Evolutionary conservation across 257 asterid species (phyloP).

Genomic region (Asclepias syriaca): DNA sequence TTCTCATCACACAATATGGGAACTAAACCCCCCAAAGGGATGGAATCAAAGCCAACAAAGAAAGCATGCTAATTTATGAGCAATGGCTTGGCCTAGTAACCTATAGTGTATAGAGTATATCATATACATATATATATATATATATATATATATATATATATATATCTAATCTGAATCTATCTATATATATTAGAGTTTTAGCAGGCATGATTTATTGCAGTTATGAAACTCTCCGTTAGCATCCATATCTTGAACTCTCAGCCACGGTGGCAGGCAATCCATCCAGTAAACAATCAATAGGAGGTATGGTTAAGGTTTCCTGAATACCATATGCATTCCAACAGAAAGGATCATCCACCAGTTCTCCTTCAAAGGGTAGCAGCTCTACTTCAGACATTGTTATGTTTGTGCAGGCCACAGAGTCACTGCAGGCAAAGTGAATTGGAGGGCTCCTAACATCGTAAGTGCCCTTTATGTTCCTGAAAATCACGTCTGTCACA

Average conservation of each 20-base stretch:
- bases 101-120: neutral
- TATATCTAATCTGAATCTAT: neutral
- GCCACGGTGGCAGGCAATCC: conserved; percentile 56
- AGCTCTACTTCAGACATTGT: conserved; percentile 95
- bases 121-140: no score
- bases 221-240: conserved; percentile 25
- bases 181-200: neutral
- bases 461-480: conserved; percentile 88
- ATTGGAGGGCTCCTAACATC: conserved; percentile 83
- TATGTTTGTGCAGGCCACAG: conserved; percentile 78
- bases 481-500: conserved; percentile 50
- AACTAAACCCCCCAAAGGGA: conserved; percentile 50
- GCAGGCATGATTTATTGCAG: neutral
- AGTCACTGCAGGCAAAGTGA: conserved; percentile 92
- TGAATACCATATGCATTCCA: conserved; percentile 92
- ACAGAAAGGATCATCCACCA: conserved; percentile 93
- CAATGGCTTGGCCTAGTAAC: neutral
- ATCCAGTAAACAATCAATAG: conserved; percentile 75
- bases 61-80: neutral
- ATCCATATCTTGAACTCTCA: conserved; percentile 39
- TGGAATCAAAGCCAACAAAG: conserved; percentile 29
- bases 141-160: no score
- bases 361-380: conserved; percentile 64
- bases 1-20: conserved; percentile 54
- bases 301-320: conserved; percentile 85